Evolutionary conservation across 805 yeast genomes (phyloP).

Genomic region (Maudiozyma saulgeensis): DNA sequence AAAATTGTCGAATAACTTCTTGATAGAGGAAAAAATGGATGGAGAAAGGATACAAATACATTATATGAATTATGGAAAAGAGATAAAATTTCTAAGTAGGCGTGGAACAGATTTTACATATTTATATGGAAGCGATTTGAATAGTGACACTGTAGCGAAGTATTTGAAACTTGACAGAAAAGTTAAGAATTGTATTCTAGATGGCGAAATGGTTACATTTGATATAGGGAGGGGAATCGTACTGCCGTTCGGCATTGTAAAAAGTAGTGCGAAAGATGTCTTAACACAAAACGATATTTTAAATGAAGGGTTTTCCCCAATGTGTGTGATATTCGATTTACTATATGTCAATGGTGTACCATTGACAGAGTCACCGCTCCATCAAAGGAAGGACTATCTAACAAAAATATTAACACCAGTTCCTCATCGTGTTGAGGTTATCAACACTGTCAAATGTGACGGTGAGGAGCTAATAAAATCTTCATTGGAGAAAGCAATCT

Average conservation of each 20-base stretch:
- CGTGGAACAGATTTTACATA: constrained; percentile 64
- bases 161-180: constrained; percentile 33
- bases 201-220: constrained; percentile 92
- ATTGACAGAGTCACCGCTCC: constrained; percentile 44
- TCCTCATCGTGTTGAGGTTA: constrained; percentile 39
- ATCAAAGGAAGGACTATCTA: constrained; percentile 47
- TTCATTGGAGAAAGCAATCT: constrained; percentile 50
- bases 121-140: constrained; percentile 49
- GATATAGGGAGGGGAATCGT: constrained; percentile 48
- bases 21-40: constrained; percentile 84
- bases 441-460: constrained; percentile 33
- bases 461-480: constrained; percentile 44
- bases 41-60: constrained; percentile 87
- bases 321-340: constrained; percentile 63
- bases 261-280: constrained; percentile 55
- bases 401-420: constrained; percentile 34
- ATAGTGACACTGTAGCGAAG: constrained; percentile 46
- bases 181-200: constrained; percentile 41
- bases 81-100: constrained; percentile 39
- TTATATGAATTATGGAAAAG: constrained; percentile 37
- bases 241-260: constrained; percentile 74
- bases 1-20: constrained; percentile 40
- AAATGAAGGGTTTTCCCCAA: constrained; percentile 39
- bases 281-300: constrained; percentile 34
- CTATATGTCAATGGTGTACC: constrained; percentile 59